Evolutionary conservation across 139 green algal species (phyloP).

Genomic region (Chlorella ohadii): DNA sequence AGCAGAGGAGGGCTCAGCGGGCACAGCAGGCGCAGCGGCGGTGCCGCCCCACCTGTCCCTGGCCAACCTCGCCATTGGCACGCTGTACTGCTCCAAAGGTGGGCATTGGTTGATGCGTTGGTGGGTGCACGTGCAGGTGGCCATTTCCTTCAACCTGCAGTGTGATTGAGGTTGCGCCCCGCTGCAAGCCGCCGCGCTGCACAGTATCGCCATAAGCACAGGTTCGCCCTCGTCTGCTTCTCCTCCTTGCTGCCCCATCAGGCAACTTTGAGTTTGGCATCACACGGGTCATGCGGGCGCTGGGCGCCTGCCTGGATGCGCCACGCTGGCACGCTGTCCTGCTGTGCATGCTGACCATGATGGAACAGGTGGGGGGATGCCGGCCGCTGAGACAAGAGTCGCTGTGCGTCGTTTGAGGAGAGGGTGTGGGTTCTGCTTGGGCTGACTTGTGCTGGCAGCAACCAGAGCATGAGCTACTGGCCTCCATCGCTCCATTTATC

Average conservation of each 20-base stretch:
- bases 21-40: neutral
- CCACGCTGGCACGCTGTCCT: conserved; percentile 82
- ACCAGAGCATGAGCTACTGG: too few species aligned
- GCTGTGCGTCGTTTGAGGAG: too few species aligned
- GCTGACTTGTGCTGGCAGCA: too few species aligned
- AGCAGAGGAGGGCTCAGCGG: neutral
- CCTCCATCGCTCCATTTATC: too few species aligned
- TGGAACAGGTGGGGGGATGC: conserved; percentile 76
- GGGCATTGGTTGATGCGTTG: neutral
- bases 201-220: too few species aligned
- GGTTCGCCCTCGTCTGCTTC: too few species aligned
- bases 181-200: too few species aligned
- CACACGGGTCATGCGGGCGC: conserved; percentile 82
- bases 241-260: neutral
- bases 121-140: too few species aligned
- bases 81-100: conserved; percentile 91
- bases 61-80: conserved; percentile 94
- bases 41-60: conserved; percentile 80
- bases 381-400: too few species aligned
- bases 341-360: conserved; percentile 82
- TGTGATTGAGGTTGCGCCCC: too few species aligned
- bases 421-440: too few species aligned
- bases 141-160: too few species aligned
- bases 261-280: conserved; percentile 86
- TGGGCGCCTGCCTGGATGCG: conserved; percentile 83